These are phyloP conservation scores for Waltergamsia citrina DNA, from an alignment of 2,329 filamentous ascomycete species.

Conservation along the genomic window DNA sequence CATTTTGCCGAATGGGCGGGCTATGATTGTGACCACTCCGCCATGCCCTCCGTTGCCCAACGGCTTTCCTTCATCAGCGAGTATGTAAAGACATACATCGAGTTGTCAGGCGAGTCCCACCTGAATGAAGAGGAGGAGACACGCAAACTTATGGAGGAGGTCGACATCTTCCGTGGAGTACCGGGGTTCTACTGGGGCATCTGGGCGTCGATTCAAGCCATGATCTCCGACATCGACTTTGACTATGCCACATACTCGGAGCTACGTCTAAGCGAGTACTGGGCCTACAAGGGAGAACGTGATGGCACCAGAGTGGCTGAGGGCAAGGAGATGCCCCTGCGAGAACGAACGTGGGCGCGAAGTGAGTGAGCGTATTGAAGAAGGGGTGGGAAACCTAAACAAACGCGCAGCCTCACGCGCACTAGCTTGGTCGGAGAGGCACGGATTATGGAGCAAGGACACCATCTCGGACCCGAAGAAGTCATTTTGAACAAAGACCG, in stretches of 20 bases:
- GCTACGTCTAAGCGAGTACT: slow-evolving; percentile 79
- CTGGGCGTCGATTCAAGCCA: slow-evolving; percentile 91
- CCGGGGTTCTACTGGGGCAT: slow-evolving; percentile 91
- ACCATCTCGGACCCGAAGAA: no score
- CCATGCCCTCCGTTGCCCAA: slow-evolving; percentile 68
- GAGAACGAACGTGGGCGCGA: slow-evolving; percentile 70
- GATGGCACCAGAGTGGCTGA: slow-evolving; percentile 47
- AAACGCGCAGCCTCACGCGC: slow-evolving; percentile 5
- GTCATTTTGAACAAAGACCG: no score
- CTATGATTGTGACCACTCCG: slow-evolving; percentile 85
- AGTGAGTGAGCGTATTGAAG: no score
- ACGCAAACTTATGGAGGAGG: slow-evolving; percentile 63
- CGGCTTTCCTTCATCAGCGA: slow-evolving; percentile 73
- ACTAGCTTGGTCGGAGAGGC: background rate
- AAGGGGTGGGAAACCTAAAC: slow-evolving; percentile 1
- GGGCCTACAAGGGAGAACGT: slow-evolving; percentile 74
- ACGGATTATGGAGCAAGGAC: no score
- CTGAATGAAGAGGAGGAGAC: slow-evolving; percentile 52
- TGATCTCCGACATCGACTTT: slow-evolving; percentile 91
- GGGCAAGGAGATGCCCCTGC: slow-evolving; percentile 55
- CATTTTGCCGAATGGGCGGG: slow-evolving; percentile 98
- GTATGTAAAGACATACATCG: slow-evolving; percentile 70
- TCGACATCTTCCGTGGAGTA: slow-evolving; percentile 79
- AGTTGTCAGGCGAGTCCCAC: slow-evolving; percentile 29
- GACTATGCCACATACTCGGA: slow-evolving; percentile 93